Evolutionary conservation across 1,139 yeast species (phyloP), one percentile per base, ranked within the genome.

Genomic region (Yamadazyma mexicana): DNA sequence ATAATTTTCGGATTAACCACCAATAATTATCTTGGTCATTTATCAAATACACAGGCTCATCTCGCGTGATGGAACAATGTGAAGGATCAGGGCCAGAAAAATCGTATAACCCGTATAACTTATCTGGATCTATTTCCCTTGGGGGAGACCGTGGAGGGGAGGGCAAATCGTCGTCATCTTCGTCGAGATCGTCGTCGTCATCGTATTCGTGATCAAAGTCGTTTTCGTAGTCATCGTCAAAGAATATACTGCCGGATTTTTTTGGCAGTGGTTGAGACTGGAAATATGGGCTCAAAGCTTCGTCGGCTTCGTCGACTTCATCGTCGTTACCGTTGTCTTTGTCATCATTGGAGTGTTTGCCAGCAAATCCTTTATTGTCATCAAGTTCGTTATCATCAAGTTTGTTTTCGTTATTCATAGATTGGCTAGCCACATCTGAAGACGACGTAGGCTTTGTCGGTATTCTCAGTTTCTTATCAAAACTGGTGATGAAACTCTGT

Each of bases 11-110:
- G 22, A 92, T 91, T 11, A 91, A 67, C 98, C 98, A 92, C 98
- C 98, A 92, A 64, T 92, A 92, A 44, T 88, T 79, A 61, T 92
- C 97, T 42, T 86, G 82, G 56, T 92, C 98, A 55, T 89, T 91
- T 27, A 92, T 65, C 26, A 92, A 66, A 35, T 78, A 70, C 46
- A 94, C 92, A 1, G 95, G 83, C 54, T 89, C 96, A 53, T 94
- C 94, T 51, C 88, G 79, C 20, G 69, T 61, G 7, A 92, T 74
- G 38, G 84, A 81, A 48, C 96, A 87, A 64, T 92, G 98, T 39
- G 95, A 89, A 9, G 95, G 94, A 54, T 91, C 97, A 3, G 96
- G 95, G 0, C 98, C 98, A 29, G 75, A 75, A 54, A 92, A 91
- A 40, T 91, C 89, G 54, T 85, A 87, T 28, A 91, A 66, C 0